Evolutionary conservation across 176 grass and related monocot species (phyloP), one percentile per base, ranked within the genome.

Genomic region (Cenchrus purpureus): DNA sequence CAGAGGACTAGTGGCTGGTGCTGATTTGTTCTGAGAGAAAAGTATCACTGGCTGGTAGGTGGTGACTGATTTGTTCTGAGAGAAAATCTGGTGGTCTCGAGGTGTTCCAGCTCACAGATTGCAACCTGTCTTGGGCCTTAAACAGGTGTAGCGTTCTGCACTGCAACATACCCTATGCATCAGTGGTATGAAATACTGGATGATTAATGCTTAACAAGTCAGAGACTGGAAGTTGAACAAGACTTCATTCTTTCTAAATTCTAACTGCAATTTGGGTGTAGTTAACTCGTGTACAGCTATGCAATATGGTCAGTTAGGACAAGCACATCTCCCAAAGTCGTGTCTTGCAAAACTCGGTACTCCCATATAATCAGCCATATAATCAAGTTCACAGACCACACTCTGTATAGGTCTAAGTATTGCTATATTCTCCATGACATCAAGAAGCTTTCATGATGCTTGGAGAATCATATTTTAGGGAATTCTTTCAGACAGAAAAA

Each of bases 181-280:
- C 78, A 76, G 78, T 37, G 40, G 37, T 16, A 50, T 51, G 71
- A 68, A 78, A 59, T 58, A 40, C 67, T 52, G 48, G 82, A 74
- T 68, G 40, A 68, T 42, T 68, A 70, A 57, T 28, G 61, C 12
- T 74, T 16, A 13, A 59, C 20, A 13, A 19, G 3, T 44, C 37
- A 40, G 37, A 40, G 37, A 40, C 37, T 25, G 19, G 19, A 85
- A 46, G 7, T 44, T 51, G 58, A 79, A 42, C 0, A 0, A 25
- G 34, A 1, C 34, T 43, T 12, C 71, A 76, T 42, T 59, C 46
- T 29, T 25, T 64, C 9, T 16, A 73, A 54, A 15, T 25, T 64
- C 9, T 16, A 73, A 54, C 22, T 82, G 51, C 50, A 81, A 17
- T 60, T 72, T 66, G 32, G 9, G 46, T 80, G n/a, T 79, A 28